Evolutionary conservation across 2,329 filamentous ascomycete genomes (phyloP).

Genomic region (Tolypocladium cylindrosporum): DNA sequence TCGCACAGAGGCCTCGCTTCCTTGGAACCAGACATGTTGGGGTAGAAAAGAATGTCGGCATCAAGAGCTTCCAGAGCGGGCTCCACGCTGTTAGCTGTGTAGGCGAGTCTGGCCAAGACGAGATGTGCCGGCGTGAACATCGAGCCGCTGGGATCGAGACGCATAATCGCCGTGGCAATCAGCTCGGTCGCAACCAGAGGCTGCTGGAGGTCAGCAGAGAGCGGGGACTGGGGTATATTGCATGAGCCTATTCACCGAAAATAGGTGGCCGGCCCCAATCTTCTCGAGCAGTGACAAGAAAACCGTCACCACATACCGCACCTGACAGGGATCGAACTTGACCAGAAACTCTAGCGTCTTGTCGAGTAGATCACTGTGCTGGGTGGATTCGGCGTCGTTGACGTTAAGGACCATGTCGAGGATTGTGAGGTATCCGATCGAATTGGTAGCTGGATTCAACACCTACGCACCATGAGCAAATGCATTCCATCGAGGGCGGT

Average conservation of each 20-base stretch:
- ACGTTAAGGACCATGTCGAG: slow-evolving; percentile 28
- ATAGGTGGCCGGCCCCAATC: slow-evolving; percentile 26
- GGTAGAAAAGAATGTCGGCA: slow-evolving; percentile 56
- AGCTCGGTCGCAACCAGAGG: slow-evolving; percentile 34
- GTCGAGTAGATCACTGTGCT: slow-evolving; percentile 22
- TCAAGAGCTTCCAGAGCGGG: slow-evolving; percentile 52
- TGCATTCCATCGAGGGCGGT: too few species aligned
- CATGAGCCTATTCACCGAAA: slow-evolving; percentile 24
- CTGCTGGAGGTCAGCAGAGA: slow-evolving; percentile 19
- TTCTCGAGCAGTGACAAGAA: slow-evolving; percentile 34
- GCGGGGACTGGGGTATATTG: not conserved
- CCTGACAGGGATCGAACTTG: slow-evolving; percentile 39
- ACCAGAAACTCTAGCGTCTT: slow-evolving; percentile 34
- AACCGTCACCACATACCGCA: slow-evolving; percentile 36
- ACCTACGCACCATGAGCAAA: slow-evolving; percentile 19
- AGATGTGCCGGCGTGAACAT: slow-evolving; percentile 58
- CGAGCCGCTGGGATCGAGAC: slow-evolving; percentile 55
- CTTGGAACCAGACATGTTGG: slow-evolving; percentile 29
- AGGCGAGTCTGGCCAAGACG: slow-evolving; percentile 46
- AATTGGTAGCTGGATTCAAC: slow-evolving; percentile 37
- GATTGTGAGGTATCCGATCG: slow-evolving; percentile 40
- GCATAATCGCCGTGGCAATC: slow-evolving; percentile 45
- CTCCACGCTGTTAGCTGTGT: slow-evolving; percentile 40
- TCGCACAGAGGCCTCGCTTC: slow-evolving; percentile 35
- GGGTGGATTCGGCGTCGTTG: slow-evolving; percentile 17